phyloP scores from a whole-genome alignment of 441 rosid genomes.

The Euphorbia schlechtendalii region DNA sequence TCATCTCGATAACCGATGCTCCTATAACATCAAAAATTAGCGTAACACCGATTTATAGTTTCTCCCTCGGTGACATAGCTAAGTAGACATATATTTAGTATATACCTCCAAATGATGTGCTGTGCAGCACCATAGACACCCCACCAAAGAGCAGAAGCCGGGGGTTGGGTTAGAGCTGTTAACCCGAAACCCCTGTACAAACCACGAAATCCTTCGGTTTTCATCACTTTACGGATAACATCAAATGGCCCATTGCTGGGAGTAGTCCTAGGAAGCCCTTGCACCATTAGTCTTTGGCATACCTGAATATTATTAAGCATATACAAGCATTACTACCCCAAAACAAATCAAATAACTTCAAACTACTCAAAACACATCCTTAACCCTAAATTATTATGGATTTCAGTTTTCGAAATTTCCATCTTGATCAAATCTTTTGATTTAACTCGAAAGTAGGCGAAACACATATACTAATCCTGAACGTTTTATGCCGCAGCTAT shows the following conservation, averaged over 20 bases:
- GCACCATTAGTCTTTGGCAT: slow-evolving; percentile 57
- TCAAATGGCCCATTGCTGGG: slow-evolving; percentile 41
- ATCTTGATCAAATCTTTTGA: too few relatives aligned
- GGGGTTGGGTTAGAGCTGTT: slow-evolving; percentile 44
- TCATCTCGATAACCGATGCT: slow-evolving; percentile 47
- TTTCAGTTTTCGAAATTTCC: too few relatives aligned
- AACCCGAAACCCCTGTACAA: slow-evolving; percentile 63
- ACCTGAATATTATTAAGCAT: slow-evolving; percentile 25
- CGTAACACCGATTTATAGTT: neutral
- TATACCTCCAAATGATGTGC: slow-evolving; percentile 54
- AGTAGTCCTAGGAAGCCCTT: slow-evolving; percentile 51
- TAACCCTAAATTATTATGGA: neutral
- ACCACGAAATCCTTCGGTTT: slow-evolving; percentile 49
- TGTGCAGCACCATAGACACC: slow-evolving; percentile 57
- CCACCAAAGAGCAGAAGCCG: slow-evolving; percentile 77
- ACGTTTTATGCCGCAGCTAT: neutral
- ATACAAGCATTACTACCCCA: neutral
- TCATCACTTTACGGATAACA: slow-evolving; percentile 37
- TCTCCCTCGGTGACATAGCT: neutral
- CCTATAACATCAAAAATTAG: slow-evolving; percentile 25
- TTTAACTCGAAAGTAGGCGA: too few relatives aligned
- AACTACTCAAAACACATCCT: neutral
- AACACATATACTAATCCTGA: neutral
- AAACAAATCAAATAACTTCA: neutral
- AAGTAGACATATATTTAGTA: neutral